Evolutionary conservation across 176 grass and related monocot species (phyloP), one percentile per base, ranked within the genome.

Genomic region (Panicum miliaceum): DNA sequence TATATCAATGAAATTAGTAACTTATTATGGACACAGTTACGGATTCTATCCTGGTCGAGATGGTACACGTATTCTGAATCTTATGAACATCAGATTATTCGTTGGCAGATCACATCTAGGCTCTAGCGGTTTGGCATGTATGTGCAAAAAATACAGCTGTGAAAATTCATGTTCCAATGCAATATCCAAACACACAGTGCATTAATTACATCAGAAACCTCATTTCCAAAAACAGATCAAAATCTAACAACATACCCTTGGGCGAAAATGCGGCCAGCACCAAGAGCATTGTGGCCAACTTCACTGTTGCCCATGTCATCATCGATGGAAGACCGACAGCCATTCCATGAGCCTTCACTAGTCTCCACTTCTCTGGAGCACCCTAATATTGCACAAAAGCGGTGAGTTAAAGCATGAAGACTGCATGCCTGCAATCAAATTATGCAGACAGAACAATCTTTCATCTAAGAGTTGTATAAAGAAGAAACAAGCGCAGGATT

Each of bases 221-320:
- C 19, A 75, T 75, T 66, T 81, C 48, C 18, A 27, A 36, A 86
- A 64, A 8, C 47, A 90, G 0, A 82, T 48, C 13, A 62, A 81
- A 58, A 58, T 23, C 25, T 19, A 82, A 48, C 76, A 84, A 51
- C 77, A 29, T 98, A 98, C 96, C 93, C 96, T 75, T 95, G 96
- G 50, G 93, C 89, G 29, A 74, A 98, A 85, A 98, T 95, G 5
- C 93, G 89, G 32, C 93, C 93, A 80, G 96, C 96, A 14, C 96
- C 96, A 80, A 98, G 91, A 67, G 96, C 96, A 58, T 98, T 95
- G 87, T 98, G 96, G 27, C 93, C 96, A 45, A 98, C 96, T 87
- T 98, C 96, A 89, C 96, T 96, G 80, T 98, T 98, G 68, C 96
- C 96, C 96, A 96, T 98, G 88, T 98, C 96, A 60, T 98, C 96